Evolutionary conservation across 148 eudicot species (phyloP), one percentile per base, ranked within the genome.

Genomic region (Rhododendron molle): DNA sequence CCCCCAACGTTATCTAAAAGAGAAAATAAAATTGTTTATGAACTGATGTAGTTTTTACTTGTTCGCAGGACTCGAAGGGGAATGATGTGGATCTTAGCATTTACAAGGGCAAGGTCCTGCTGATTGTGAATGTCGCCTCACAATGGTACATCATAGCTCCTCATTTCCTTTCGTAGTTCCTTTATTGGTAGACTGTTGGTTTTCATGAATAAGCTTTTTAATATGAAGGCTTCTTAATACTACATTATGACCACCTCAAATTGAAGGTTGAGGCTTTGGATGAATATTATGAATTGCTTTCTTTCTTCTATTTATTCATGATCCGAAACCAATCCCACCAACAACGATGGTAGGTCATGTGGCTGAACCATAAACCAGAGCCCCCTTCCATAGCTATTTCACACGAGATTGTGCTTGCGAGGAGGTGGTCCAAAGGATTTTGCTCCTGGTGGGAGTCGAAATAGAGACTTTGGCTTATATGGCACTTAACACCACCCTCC

Each of bases 111-210:
- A 91, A 91, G 80, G 90, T 91, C 69, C 54, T 91, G 72, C 84
- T 91, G 83, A 89, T 91, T 85, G 93, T 91, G 47, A 91, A 91
- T 84, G 93, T 91, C 44, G 93, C 93, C 78, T 91, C 93, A 10
- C 86, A 91, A 80, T 91, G 93, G 93, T 91, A 90, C 71, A 58
- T 54, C 38, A 7, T 81, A 73, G 81, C 23, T 73, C 52, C 44
- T 72, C 38, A 73, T 43, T 52, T 11, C 23, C 20, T 43, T 56
- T 74, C 81, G 1, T 69, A 44, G 1, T 43, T 26, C 34, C 49
- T 54, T 34, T 81, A 10, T 21, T 1, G 23, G 83, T 13, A 23
- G 15, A 9, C 4, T 10, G 2, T 30, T 21, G 50, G 50, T 40
- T 67, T 26, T 67, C 15, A 2, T 26, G 72, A 26, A 67, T 67